phyloP scores from a whole-genome alignment of 306 rosid species.

The Psophocarpus tetragonolobus region DNA sequence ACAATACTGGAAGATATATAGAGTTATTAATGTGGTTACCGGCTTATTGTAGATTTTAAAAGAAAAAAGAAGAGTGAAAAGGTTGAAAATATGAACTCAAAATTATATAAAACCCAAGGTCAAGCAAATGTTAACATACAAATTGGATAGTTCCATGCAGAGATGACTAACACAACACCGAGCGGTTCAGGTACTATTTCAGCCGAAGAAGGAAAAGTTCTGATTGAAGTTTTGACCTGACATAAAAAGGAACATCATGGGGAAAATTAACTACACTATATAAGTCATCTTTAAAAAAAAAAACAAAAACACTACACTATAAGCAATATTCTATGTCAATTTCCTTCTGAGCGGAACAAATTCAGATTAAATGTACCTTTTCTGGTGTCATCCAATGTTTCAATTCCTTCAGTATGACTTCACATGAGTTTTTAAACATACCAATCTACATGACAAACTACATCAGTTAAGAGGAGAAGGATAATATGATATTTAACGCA shows the following conservation, averaged over 20 bases:
- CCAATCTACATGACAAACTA: conserved; percentile 57
- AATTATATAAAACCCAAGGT: conserved; percentile 7
- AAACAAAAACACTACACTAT: conserved; percentile 5
- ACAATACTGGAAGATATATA: conserved; percentile 53
- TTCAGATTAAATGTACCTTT: conserved; percentile 53
- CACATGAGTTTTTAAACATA: conserved; percentile 67
- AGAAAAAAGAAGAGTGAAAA: neutral
- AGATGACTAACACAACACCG: conserved; percentile 77
- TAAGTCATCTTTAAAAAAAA: no score
- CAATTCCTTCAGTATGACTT: conserved; percentile 53
- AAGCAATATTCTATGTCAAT: neutral
- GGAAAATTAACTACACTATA: conserved; percentile 1
- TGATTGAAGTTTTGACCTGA: conserved; percentile 75
- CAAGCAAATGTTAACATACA: conserved; percentile 53
- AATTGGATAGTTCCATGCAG: conserved; percentile 96
- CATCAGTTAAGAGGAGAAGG: neutral
- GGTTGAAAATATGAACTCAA: neutral
- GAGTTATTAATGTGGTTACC: neutral
- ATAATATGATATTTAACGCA: neutral
- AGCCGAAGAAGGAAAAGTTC: conserved; percentile 87
- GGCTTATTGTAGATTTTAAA: neutral
- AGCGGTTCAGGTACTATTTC: conserved; percentile 92
- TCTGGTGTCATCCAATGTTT: conserved; percentile 81
- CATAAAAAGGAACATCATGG: conserved; percentile 13
- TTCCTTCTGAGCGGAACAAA: neutral